A percentile compares a stretch with the other conserved stretches of the same genome.
phyloP scores from a whole-genome alignment of 2,329 filamentous ascomycete genomes.

The Stachybotrys echinatus region DNA sequence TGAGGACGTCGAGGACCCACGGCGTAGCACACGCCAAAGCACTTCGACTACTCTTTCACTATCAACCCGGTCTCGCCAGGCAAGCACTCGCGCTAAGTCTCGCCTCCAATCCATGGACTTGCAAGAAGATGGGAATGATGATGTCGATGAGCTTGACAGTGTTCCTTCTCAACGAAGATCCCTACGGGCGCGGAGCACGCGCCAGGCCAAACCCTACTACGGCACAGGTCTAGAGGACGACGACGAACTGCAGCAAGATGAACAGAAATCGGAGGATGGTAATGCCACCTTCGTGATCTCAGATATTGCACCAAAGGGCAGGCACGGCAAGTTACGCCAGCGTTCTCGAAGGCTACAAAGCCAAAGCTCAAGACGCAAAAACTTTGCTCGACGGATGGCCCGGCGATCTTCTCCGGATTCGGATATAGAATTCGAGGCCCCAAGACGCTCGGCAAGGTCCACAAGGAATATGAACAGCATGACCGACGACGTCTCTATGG shows the following conservation, averaged over 20 bases:
- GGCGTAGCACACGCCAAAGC: conserved; percentile 4
- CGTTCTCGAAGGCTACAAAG: conserved; percentile 14
- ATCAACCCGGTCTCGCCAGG: conserved; percentile 18
- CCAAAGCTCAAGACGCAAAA: conserved; percentile 7
- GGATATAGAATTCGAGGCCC: conserved; percentile 48
- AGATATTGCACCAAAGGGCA: conserved; percentile 24
- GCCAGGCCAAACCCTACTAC: conserved; percentile 17
- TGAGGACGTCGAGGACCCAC: conserved; percentile 11
- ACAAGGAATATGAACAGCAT: conserved; percentile 39
- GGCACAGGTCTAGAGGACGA: conserved; percentile 14
- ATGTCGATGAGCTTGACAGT: conserved; percentile 7
- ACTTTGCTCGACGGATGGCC: not conserved
- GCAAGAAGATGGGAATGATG: conserved; percentile 12
- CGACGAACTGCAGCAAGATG: conserved; percentile 26
- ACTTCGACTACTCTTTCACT: conserved; percentile 7
- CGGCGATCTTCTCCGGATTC: conserved; percentile 26
- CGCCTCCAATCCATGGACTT: not conserved
- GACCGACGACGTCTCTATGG: conserved; percentile 47
- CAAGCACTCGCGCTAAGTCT: conserved; percentile 7
- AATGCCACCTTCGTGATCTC: conserved; percentile 31
- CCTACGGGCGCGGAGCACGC: conserved; percentile 18
- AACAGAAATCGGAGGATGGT: conserved; percentile 19
- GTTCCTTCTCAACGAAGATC: conserved; percentile 8
- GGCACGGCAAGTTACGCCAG: no score
- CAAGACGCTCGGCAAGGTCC: conserved; percentile 43